A percentile compares a stretch with the other conserved stretches of the same genome.
Conservation (phyloP, 306 rosid species). For the Psophocarpus tetragonolobus region DNA sequence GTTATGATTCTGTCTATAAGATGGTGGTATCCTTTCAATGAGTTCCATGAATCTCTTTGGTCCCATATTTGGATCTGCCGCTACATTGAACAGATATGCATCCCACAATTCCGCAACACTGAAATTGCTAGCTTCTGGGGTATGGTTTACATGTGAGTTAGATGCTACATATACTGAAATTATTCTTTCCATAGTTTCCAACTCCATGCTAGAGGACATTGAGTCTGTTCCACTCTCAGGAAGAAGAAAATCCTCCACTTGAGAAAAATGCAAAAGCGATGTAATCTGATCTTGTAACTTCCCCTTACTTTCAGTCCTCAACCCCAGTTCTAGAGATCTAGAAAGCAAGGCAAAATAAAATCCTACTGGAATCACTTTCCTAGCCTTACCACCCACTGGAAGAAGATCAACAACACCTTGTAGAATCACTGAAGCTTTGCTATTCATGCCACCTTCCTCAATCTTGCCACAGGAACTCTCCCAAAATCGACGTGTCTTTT, state of each 20-base stretch:
- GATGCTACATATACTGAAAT: slow-evolving; percentile 51
- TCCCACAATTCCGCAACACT: slow-evolving; percentile 80
- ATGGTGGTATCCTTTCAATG: slow-evolving; percentile 64
- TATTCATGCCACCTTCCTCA: slow-evolving; percentile 39
- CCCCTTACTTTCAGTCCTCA: slow-evolving; percentile 41
- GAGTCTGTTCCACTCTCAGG: slow-evolving; percentile 49
- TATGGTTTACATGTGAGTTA: slow-evolving; percentile 44
- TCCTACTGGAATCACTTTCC: slow-evolving; percentile 72
- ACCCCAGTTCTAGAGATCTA: slow-evolving; percentile 59
- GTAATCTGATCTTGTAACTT: slow-evolving; percentile 67
- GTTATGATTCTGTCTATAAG: slow-evolving; percentile 68
- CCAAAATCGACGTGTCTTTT: slow-evolving; percentile 51
- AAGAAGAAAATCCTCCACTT: slow-evolving; percentile 59
- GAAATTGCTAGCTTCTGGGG: slow-evolving; percentile 43
- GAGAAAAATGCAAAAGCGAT: slow-evolving; percentile 63
- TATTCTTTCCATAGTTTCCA: slow-evolving; percentile 72
- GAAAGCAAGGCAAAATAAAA: slow-evolving; percentile 84
- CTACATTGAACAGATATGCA: slow-evolving; percentile 59
- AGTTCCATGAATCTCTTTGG: slow-evolving; percentile 74
- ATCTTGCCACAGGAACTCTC: slow-evolving; percentile 47
- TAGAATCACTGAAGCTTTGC: slow-evolving; percentile 47
- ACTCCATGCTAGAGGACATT: slow-evolving; percentile 58
- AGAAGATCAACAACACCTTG: slow-evolving; percentile 81
- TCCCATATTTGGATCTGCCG: slow-evolving; percentile 53
- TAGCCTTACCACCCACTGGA: slow-evolving; percentile 52